Evolutionary conservation across 176 grass and related monocot species (phyloP).

Genomic region (Cenchrus purpureus): DNA sequence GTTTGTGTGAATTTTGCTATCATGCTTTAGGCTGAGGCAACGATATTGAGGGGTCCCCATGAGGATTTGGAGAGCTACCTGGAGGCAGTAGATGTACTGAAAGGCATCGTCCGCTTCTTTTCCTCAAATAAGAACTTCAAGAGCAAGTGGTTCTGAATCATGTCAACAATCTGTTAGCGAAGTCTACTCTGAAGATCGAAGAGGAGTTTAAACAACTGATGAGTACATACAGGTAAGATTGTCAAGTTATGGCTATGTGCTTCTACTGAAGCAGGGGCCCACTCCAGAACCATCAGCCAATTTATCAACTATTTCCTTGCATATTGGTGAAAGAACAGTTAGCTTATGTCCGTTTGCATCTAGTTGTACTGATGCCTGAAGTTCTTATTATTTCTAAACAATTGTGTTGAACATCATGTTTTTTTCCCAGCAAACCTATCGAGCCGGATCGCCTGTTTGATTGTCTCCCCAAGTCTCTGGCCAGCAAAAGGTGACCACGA

Average conservation of each 20-base stretch:
- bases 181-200: constrained; percentile 77
- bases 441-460: constrained; percentile 84
- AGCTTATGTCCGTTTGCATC: not conserved
- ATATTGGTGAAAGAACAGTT: constrained; percentile 22
- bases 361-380: not conserved
- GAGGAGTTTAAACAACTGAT: constrained; percentile 89
- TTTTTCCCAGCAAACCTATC: constrained; percentile 84
- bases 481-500: constrained; percentile 55
- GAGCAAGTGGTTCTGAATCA: constrained; percentile 70
- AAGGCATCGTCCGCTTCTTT: constrained; percentile 73
- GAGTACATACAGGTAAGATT: constrained; percentile 61
- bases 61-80: constrained; percentile 92
- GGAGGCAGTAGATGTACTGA: constrained; percentile 75
- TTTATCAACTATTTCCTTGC: not conserved
- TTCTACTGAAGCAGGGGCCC: not conserved
- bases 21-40: constrained; percentile 71
- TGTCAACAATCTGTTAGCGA: constrained; percentile 66
- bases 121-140: constrained; percentile 77
- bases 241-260: not conserved
- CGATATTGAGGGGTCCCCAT: constrained; percentile 79
- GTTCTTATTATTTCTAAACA: not conserved
- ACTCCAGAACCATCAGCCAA: not conserved
- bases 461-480: constrained; percentile 76
- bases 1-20: not conserved
- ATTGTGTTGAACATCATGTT: constrained; percentile 2